These are phyloP conservation scores for Entomortierella chlamydospora DNA, from an alignment of 192 early-diverging fungal species.

Conservation along the genomic window DNA sequence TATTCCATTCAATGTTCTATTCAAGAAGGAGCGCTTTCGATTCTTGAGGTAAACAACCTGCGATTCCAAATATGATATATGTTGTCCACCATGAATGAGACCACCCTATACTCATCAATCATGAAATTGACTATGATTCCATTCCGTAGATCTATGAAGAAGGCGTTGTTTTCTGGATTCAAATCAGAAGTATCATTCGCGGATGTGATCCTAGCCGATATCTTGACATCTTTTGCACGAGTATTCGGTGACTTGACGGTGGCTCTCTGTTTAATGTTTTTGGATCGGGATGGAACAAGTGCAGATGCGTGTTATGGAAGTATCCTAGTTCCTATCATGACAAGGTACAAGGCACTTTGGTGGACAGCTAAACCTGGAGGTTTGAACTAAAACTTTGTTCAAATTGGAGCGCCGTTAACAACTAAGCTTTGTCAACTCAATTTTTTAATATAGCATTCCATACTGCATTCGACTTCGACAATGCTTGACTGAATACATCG, in stretches of 20 bases:
- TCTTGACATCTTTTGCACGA: constrained; percentile 92
- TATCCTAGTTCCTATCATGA: constrained; percentile 69
- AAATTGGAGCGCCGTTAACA: too few species aligned
- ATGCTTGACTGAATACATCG: constrained; percentile 80
- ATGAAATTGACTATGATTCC: not conserved
- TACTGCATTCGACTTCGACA: constrained; percentile 83
- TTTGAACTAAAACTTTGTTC: too few species aligned
- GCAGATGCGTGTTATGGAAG: constrained; percentile 61
- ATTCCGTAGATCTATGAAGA: constrained; percentile 58
- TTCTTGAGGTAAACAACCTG: constrained; percentile 61
- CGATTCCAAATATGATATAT: not conserved
- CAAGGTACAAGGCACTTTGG: constrained; percentile 78
- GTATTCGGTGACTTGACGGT: constrained; percentile 87
- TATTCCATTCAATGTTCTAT: constrained; percentile 59
- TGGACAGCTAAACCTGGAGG: too few species aligned
- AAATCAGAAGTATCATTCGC: constrained; percentile 68
- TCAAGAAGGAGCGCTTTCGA: constrained; percentile 62
- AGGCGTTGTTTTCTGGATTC: constrained; percentile 63
- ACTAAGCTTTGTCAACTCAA: too few species aligned
- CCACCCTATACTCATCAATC: too few species aligned
- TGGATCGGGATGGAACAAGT: constrained; percentile 30
- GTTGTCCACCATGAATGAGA: not conserved
- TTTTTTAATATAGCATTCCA: constrained; percentile 78
- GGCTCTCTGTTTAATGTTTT: constrained; percentile 73
- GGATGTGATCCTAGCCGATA: constrained; percentile 94